These are phyloP conservation scores for Triangularia setosa DNA, from an alignment of 2,329 filamentous ascomycete species.

Conservation along the genomic window DNA sequence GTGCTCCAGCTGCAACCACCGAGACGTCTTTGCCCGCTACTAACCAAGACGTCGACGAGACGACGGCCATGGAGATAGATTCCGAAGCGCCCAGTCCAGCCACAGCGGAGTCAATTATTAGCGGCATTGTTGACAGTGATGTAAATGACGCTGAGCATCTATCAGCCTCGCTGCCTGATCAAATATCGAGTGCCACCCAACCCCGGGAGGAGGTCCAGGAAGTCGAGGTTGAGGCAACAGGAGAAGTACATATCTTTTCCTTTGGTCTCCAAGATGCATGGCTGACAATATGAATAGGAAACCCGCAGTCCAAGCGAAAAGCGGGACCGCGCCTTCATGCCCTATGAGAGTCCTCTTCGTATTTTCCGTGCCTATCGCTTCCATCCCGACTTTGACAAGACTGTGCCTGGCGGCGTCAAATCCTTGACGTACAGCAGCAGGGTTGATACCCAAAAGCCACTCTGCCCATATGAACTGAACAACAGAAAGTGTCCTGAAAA, in stretches of 20 bases:
- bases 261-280: conserved; percentile 11
- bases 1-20: neutral
- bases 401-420: conserved; percentile 71
- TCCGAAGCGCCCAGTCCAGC: conserved; percentile 22
- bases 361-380: conserved; percentile 87
- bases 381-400: conserved; percentile 69
- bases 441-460: conserved; percentile 68
- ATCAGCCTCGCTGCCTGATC: conserved; percentile 24
- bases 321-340: conserved; percentile 31
- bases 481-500: conserved; percentile 62
- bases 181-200: conserved; percentile 32
- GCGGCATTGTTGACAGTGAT: conserved; percentile 28
- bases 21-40: neutral
- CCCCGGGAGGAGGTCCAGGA: conserved; percentile 27
- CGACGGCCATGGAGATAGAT: conserved; percentile 25
- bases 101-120: conserved; percentile 15
- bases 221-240: conserved; percentile 28
- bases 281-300: conserved; percentile 26
- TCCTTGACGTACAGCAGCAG: conserved; percentile 92
- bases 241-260: conserved; percentile 43
- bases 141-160: conserved; percentile 24
- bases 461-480: conserved; percentile 74
- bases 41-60: conserved; percentile 14
- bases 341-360: conserved; percentile 80
- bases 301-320: conserved; percentile 7